Conservation (phyloP, 1,284 basidiomycete genomes). For the Butyriboletus appendiculatus region DNA sequence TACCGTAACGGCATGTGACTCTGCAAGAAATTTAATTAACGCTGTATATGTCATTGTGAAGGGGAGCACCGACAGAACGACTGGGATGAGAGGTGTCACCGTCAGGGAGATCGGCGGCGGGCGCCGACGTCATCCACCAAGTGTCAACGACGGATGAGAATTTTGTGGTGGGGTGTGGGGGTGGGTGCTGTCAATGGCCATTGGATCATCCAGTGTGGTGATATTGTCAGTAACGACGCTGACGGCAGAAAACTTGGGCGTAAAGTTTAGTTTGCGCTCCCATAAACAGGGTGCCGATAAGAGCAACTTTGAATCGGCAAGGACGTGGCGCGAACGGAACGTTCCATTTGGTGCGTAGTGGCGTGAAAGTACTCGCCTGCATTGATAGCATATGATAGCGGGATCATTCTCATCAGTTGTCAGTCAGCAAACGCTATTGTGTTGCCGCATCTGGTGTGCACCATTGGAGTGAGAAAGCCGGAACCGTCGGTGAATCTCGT, state of each 20-base stretch:
- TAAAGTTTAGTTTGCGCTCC: constrained; percentile 1
- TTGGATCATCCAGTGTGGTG: neutral
- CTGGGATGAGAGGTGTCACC: neutral
- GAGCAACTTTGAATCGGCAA: neutral
- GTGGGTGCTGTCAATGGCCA: constrained; percentile 2
- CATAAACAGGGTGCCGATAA: neutral
- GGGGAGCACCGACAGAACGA: neutral
- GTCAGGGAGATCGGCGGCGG: neutral
- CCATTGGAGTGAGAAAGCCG: constrained; percentile 5
- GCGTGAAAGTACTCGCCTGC: neutral
- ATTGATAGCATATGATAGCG: neutral
- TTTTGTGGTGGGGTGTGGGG: neutral
- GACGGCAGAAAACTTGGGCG: neutral
- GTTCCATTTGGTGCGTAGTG: neutral
- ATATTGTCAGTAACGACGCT: neutral
- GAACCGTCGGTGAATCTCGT: neutral
- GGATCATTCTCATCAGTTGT: neutral
- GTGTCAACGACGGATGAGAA: constrained; percentile 6
- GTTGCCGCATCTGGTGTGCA: neutral
- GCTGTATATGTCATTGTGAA: neutral
- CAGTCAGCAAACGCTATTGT: neutral
- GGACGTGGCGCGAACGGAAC: neutral
- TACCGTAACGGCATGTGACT: neutral
- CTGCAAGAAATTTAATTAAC: neutral
- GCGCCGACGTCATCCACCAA: neutral